Conservation (phyloP, 495 filamentous ascomycete species). For the Talaromyces adpressus region DNA sequence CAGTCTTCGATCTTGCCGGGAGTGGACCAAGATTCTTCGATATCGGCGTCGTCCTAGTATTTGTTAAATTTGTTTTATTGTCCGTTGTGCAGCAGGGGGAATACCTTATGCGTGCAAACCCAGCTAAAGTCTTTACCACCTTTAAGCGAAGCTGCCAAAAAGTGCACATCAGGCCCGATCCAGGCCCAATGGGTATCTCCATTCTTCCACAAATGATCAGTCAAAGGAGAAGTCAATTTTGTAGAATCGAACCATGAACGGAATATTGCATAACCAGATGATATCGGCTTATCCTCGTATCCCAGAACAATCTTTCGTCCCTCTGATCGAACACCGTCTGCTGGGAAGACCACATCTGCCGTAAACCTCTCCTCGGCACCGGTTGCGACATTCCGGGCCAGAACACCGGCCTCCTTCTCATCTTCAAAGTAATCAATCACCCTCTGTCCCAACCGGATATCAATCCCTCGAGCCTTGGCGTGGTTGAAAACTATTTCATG, state of each 20-base stretch:
- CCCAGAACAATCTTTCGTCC: slow-evolving; percentile 52
- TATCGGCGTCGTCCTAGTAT: slow-evolving; percentile 42
- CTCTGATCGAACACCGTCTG: slow-evolving; percentile 35
- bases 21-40: slow-evolving; percentile 59
- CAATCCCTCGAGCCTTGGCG: slow-evolving; percentile 10
- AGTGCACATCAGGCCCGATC: slow-evolving; percentile 59
- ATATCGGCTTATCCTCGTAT: slow-evolving; percentile 54
- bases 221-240: slow-evolving; percentile 31
- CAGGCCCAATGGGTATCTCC: slow-evolving; percentile 57
- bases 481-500: slow-evolving; percentile 49
- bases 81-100: neutral
- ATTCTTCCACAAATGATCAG: slow-evolving; percentile 51
- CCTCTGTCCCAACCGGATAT: slow-evolving; percentile 7
- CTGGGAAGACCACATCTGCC: slow-evolving; percentile 4
- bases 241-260: slow-evolving; percentile 33
- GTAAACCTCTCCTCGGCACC: neutral
- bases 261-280: slow-evolving; percentile 52
- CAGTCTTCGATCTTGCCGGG: slow-evolving; percentile 58
- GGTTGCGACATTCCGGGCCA: slow-evolving; percentile 1
- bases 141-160: slow-evolving; percentile 55
- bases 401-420: slow-evolving; percentile 10
- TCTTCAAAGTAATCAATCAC: slow-evolving; percentile 13
- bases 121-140: slow-evolving; percentile 59
- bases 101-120: slow-evolving; percentile 56
- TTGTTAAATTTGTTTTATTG: slow-evolving; percentile 39